A percentile compares a stretch with the other conserved stretches of the same genome.
Evolutionary conservation across 2,329 filamentous ascomycete species (phyloP).

Genomic region (Claviceps maximensis): DNA sequence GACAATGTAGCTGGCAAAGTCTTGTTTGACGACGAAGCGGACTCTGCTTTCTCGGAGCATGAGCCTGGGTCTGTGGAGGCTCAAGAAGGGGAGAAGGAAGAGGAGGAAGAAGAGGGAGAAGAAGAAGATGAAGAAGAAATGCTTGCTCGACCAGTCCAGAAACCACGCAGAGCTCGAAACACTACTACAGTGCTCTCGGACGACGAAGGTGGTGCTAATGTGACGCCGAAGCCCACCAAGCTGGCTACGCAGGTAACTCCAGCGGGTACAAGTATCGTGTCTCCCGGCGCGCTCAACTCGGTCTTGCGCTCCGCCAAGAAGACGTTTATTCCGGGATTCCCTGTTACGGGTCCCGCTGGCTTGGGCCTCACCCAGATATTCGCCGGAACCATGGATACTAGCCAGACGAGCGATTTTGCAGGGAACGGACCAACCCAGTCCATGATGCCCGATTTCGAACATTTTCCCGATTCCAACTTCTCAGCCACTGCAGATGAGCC

Average conservation of each 20-base stretch:
- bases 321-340: slow-evolving; percentile 55
- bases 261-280: slow-evolving; percentile 27
- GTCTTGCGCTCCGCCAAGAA: slow-evolving; percentile 57
- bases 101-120: slow-evolving; percentile 19
- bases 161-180: slow-evolving; percentile 36
- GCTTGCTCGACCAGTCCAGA: slow-evolving; percentile 27
- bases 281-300: slow-evolving; percentile 44
- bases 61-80: slow-evolving; percentile 11
- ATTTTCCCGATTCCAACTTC: slow-evolving; percentile 46
- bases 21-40: slow-evolving; percentile 27
- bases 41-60: slow-evolving; percentile 18
- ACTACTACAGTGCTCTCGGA: slow-evolving; percentile 44
- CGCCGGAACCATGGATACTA: slow-evolving; percentile 64
- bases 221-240: slow-evolving; percentile 36
- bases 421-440: slow-evolving; percentile 26
- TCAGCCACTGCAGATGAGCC: slow-evolving; percentile 44
- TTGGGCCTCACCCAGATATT: slow-evolving; percentile 83
- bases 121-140: slow-evolving; percentile 20
- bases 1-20: slow-evolving; percentile 9
- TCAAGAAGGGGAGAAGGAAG: slow-evolving; percentile 20
- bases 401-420: slow-evolving; percentile 24
- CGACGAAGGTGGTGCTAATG: slow-evolving; percentile 35
- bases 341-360: slow-evolving; percentile 45
- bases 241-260: slow-evolving; percentile 27
- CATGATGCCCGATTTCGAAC: slow-evolving; percentile 43